A percentile compares a stretch with the other conserved stretches of the same genome.
phyloP scores from a whole-genome alignment of 352 stramenopile genomes.

The Pythium aphanidermatum region DNA sequence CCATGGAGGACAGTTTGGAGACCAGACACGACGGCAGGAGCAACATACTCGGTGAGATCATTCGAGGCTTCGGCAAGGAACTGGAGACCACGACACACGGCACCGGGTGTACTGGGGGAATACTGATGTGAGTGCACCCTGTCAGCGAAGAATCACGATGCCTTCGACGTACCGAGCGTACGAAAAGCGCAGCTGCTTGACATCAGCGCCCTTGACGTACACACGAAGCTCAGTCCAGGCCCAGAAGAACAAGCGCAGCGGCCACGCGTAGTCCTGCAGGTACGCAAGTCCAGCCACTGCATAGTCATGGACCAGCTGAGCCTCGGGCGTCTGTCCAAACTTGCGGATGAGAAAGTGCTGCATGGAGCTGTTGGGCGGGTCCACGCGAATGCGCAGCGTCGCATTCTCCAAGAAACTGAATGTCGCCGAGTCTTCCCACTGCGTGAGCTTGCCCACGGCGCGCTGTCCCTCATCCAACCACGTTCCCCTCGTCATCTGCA shows the following conservation, averaged over 20 bases:
- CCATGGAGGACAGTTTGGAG: slow-evolving; percentile 40
- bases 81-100: slow-evolving; percentile 47
- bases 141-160: neutral
- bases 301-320: slow-evolving; percentile 42
- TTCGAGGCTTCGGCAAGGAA: slow-evolving; percentile 33
- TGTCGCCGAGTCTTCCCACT: slow-evolving; percentile 59
- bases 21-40: slow-evolving; percentile 29
- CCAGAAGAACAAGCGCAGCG: slow-evolving; percentile 66
- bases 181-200: slow-evolving; percentile 47
- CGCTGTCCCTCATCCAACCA: slow-evolving; percentile 67
- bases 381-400: slow-evolving; percentile 62
- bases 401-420: slow-evolving; percentile 79
- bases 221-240: slow-evolving; percentile 73
- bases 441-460: slow-evolving; percentile 17
- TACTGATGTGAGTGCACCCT: neutral
- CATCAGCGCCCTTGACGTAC: slow-evolving; percentile 36
- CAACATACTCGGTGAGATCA: slow-evolving; percentile 31
- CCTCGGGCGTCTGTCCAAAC: slow-evolving; percentile 58
- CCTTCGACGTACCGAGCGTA: slow-evolving; percentile 34
- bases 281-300: slow-evolving; percentile 44
- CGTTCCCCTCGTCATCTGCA: slow-evolving; percentile 6
- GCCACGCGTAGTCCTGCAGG: slow-evolving; percentile 45
- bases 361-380: slow-evolving; percentile 63
- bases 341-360: slow-evolving; percentile 63
- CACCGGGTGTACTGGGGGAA: slow-evolving; percentile 48